Conservation (phyloP, 208 protist species). For the Strigomonas oncopelti region DNA sequence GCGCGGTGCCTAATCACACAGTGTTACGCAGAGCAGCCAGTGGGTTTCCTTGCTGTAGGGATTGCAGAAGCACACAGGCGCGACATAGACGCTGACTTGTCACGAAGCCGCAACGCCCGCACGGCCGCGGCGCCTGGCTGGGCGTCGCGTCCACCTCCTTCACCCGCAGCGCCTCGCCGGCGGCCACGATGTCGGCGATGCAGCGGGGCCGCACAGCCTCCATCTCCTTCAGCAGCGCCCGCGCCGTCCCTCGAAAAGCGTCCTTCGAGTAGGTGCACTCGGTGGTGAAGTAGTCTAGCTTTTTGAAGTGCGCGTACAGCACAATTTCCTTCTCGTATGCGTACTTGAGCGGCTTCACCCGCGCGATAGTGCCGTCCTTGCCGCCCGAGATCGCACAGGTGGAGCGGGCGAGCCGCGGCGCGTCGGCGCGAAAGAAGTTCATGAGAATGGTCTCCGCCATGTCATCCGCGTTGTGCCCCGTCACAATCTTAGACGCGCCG, state of each 20-base stretch:
- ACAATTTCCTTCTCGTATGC: constrained; percentile 98
- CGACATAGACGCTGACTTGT: constrained; percentile 90
- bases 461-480: constrained; percentile 99
- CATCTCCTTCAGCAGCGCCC: constrained; percentile 93
- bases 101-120: constrained; percentile 88
- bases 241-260: constrained; percentile 93
- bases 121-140: constrained; percentile 52
- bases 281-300: constrained; percentile 97
- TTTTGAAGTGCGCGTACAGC: constrained; percentile 97
- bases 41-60: constrained; percentile 61
- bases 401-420: constrained; percentile 90
- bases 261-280: constrained; percentile 97
- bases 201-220: constrained; percentile 86
- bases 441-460: constrained; percentile 98
- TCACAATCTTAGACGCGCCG: constrained; percentile 92
- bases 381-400: constrained; percentile 41
- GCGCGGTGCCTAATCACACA: too few relatives aligned
- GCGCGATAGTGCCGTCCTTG: constrained; percentile 35
- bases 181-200: constrained; percentile 91
- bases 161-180: constrained; percentile 77
- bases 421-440: constrained; percentile 95
- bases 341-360: constrained; percentile 97
- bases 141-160: constrained; percentile 40
- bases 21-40: neutral
- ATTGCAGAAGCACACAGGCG: constrained; percentile 91